phyloP scores from a whole-genome alignment of 129 eudicot genomes.

The carrot (Daucus carota) region DNA sequence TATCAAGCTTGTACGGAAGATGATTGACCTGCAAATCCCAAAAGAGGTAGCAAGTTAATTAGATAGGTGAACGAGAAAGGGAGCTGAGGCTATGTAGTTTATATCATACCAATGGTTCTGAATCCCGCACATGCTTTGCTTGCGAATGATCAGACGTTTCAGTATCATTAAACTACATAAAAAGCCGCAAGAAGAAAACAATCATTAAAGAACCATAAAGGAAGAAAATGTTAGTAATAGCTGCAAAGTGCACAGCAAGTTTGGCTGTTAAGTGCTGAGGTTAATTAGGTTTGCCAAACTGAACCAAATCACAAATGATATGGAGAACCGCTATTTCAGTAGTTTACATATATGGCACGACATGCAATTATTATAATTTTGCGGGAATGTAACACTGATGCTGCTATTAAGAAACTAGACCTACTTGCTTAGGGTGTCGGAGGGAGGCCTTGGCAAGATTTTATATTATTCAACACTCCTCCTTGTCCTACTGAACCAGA shows the following conservation, averaged over 20 bases:
- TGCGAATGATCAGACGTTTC: conserved; percentile 20
- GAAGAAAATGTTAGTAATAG: neutral
- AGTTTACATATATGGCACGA: neutral
- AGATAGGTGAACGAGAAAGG: neutral
- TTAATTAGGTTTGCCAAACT: neutral
- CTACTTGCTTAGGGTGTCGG: too few species aligned
- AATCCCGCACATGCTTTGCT: conserved; percentile 20
- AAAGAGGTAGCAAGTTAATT: conserved; percentile 1
- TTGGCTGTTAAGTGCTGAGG: neutral
- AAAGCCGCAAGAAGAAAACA: neutral
- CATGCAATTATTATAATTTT: neutral
- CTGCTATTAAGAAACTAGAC: neutral
- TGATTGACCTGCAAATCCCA: conserved; percentile 40
- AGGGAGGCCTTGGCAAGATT: too few species aligned
- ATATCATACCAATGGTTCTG: conserved; percentile 30
- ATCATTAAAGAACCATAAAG: neutral
- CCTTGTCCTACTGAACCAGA: too few species aligned
- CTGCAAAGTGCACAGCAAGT: neutral
- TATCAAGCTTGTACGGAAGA: conserved; percentile 16
- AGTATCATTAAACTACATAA: conserved; percentile 24
- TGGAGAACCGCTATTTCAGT: neutral
- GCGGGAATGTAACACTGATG: neutral
- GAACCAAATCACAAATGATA: neutral
- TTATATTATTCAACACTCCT: too few species aligned
- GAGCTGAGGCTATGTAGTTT: neutral